Evolutionary conservation across 2,329 filamentous ascomycete genomes (phyloP).

Genomic region (Xylaria multiplex): DNA sequence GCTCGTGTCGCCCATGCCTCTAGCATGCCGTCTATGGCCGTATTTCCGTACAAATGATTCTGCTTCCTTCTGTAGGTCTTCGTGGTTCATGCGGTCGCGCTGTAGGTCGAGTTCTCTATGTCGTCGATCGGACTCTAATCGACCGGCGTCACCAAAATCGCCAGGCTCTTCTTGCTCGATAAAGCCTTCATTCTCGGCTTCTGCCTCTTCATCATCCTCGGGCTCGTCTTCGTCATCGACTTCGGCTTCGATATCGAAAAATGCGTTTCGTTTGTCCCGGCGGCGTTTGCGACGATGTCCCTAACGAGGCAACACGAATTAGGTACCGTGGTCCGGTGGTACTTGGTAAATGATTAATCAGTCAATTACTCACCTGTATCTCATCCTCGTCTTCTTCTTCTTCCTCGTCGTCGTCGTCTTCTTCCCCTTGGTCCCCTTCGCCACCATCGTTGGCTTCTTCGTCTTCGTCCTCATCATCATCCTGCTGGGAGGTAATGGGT

Average conservation of each 20-base stretch:
- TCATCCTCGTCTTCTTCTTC: constrained; percentile 73
- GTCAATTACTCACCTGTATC: constrained; percentile 64
- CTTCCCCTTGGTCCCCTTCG: constrained; percentile 58
- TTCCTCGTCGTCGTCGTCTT: constrained; percentile 71
- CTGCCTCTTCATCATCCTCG: constrained; percentile 97
- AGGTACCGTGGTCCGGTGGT: not conserved
- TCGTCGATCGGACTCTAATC: constrained; percentile 86
- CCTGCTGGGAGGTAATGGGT: constrained; percentile 52
- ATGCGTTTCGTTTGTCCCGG: constrained; percentile 79
- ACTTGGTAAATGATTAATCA: not conserved
- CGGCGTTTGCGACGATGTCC: constrained; percentile 83
- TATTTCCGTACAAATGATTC: constrained; percentile 88
- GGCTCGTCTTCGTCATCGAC: constrained; percentile 88
- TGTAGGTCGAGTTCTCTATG: constrained; percentile 94
- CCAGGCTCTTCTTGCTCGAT: constrained; percentile 92
- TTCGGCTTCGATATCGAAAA: constrained; percentile 98
- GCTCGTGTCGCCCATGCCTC: constrained; percentile 73
- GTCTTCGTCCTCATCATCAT: constrained; percentile 59
- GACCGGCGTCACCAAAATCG: constrained; percentile 82
- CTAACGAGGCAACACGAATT: constrained; percentile 48
- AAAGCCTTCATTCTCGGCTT: constrained; percentile 85
- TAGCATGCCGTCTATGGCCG: constrained; percentile 76
- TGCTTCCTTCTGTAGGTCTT: constrained; percentile 94
- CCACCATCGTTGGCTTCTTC: constrained; percentile 59
- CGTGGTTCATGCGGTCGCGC: constrained; percentile 84